These are phyloP conservation scores for Cyclostephanos tholiformis DNA, from an alignment of 108 stramenopile species.

Conservation along the genomic window DNA sequence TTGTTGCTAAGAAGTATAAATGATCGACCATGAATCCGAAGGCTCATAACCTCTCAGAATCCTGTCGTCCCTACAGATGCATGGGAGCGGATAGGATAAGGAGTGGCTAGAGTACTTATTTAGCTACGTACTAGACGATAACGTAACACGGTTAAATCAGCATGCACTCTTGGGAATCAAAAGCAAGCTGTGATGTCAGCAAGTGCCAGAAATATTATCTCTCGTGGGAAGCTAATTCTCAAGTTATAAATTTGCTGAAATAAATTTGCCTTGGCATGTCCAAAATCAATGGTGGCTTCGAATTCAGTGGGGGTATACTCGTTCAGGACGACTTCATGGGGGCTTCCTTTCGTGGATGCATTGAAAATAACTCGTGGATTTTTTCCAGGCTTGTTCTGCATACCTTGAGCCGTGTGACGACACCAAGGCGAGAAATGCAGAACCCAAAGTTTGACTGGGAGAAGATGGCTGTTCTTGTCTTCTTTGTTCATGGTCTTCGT, in stretches of 20 bases:
- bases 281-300: slow-evolving; percentile 1
- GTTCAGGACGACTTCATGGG: not conserved
- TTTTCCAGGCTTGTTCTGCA: slow-evolving; percentile 1
- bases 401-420: slow-evolving; percentile 10
- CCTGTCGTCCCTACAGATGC: too few relatives aligned
- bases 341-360: not conserved
- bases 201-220: not conserved
- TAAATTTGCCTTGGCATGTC: not conserved
- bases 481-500: slow-evolving; percentile 18
- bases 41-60: too few relatives aligned
- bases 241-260: too few relatives aligned
- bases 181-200: not conserved
- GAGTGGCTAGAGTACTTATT: too few relatives aligned
- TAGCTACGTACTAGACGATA: too few relatives aligned
- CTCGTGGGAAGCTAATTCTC: not conserved
- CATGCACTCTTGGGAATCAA: not conserved
- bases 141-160: not conserved
- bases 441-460: not conserved
- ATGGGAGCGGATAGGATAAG: too few relatives aligned
- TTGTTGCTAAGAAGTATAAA: too few relatives aligned
- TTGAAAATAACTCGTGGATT: not conserved
- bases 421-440: slow-evolving; percentile 9
- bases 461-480: slow-evolving; percentile 17
- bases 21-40: too few relatives aligned
- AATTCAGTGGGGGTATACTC: slow-evolving; percentile 1